Base-by-base conservation (phyloP, 2,329 filamentous ascomycete species). In the Ilyonectria mors-panacis region DNA sequence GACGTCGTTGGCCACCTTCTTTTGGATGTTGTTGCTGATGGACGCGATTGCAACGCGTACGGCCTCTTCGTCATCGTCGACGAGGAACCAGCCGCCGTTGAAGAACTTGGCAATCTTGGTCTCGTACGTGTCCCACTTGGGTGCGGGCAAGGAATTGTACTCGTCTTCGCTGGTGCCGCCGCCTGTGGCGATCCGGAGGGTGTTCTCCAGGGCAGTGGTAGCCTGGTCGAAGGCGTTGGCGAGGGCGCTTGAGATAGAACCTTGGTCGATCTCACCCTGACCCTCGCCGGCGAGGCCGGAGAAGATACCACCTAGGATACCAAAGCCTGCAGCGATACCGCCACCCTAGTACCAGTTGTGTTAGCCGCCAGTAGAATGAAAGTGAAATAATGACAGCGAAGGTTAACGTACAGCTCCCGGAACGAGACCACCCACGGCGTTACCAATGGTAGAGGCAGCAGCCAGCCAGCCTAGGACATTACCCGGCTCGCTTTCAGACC, bases 1-100 rank as follows among this genome's bases (percentile, higher is more conserved):
- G 13, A 73, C 68, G 7, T 72, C 69, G 19, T 71, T 73, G 50
- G 68, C 68, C 2, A 73, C 63, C 42, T 72, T 72, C 12, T 67
- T 65, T 62, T 69, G 60, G 17, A 73, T 71, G 1, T 42, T 48
- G 2, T 42, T 48, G 6, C 33, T 59, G 2, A 73, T 59, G 8
- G 68, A 67, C 0, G 21, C 30, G 8, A 72, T 63, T 0, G 68
- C 47, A 0, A 12, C n/a, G 1, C 55, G 44, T 0, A 72, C 70
- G 2, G 61, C 45, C 17, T 62, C 56, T 0, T 53, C 15, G 1
- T 66, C 58, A 10, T 72, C 65, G 6, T 70, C 58, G 0, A 72
- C 13, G 0, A 70, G 50, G 6, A 70, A 70, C 51, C 69, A 71
- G 1, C 69, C 57, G 1, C 65, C 57, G 19, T 69, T 66, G 54